These are phyloP conservation scores for Pisolithus marmoratus DNA, from an alignment of 768 basidiomycete species.

Conservation along the genomic window DNA sequence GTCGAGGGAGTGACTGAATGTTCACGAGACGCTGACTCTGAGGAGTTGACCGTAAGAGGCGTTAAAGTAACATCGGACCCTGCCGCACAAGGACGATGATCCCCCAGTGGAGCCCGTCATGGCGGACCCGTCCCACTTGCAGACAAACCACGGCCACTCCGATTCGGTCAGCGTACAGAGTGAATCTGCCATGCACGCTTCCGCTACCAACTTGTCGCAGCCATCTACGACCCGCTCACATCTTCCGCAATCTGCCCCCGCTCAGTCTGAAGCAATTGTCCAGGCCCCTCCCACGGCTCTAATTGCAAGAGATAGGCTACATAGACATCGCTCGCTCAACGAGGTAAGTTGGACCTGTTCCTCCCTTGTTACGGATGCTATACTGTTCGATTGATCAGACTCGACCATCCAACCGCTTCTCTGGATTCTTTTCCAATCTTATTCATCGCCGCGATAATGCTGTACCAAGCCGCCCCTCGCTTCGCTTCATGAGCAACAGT, in stretches of 20 bases:
- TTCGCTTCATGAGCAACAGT: conserved; percentile 31
- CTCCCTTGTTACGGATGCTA: conserved; percentile 2
- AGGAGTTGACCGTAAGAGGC: conserved; percentile 17
- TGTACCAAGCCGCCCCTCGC: conserved; percentile 20
- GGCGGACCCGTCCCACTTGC: conserved; percentile 34
- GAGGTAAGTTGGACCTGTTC: conserved; percentile 41
- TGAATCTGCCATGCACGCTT: conserved; percentile 50
- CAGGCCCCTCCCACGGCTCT: conserved; percentile 13
- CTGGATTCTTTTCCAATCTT: conserved; percentile 79
- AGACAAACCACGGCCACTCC: conserved; percentile 31
- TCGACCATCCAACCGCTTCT: conserved; percentile 68
- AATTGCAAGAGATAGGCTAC: conserved; percentile 33
- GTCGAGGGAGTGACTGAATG: conserved; percentile 16
- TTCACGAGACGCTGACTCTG: conserved; percentile 4
- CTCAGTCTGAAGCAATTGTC: conserved; percentile 1
- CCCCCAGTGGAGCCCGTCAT: conserved; percentile 27
- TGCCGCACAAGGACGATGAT: conserved; percentile 17
- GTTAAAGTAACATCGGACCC: conserved; percentile 24
- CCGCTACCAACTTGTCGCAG: conserved; percentile 32
- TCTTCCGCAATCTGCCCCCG: conserved; percentile 1
- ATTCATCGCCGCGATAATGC: conserved; percentile 64
- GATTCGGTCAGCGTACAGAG: conserved; percentile 57
- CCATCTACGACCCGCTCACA: conserved; percentile 30
- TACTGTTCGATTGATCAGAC: conserved; percentile 29
- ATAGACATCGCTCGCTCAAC: conserved; percentile 45